Percentiles rank a stretch among this genome's conserved stretches.
These are phyloP conservation scores for Luzula sylvatica DNA, from an alignment of 176 grass and related monocot genomes.

Conservation along the genomic window DNA sequence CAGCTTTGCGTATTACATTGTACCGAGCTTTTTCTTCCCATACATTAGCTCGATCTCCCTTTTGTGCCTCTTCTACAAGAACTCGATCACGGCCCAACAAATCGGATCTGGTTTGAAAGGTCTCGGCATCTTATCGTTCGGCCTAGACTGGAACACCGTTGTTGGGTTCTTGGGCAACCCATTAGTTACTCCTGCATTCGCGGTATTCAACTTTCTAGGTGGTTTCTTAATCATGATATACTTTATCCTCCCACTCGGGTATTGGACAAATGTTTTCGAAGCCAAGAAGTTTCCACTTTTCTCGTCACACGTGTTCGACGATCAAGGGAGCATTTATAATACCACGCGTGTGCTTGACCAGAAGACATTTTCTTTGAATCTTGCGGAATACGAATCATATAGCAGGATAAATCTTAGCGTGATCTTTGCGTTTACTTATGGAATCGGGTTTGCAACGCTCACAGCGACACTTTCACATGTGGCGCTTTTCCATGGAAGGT, in stretches of 20 bases:
- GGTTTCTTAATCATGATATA: slow-evolving; percentile 43
- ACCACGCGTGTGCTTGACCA: slow-evolving; percentile 13
- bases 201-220: slow-evolving; percentile 41
- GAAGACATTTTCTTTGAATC: slow-evolving; percentile 9
- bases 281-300: slow-evolving; percentile 26
- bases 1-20: slow-evolving; percentile 67
- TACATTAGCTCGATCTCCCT: slow-evolving; percentile 44
- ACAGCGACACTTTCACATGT: slow-evolving; percentile 18
- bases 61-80: slow-evolving; percentile 46
- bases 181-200: slow-evolving; percentile 51
- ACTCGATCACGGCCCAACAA: slow-evolving; percentile 46
- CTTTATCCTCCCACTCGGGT: slow-evolving; percentile 15
- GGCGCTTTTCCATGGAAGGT: slow-evolving; percentile 19
- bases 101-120: slow-evolving; percentile 51
- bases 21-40: slow-evolving; percentile 75
- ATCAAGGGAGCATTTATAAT: slow-evolving; percentile 10
- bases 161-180: slow-evolving; percentile 45
- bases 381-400: slow-evolving; percentile 17
- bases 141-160: slow-evolving; percentile 50
- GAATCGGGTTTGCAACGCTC: slow-evolving; percentile 27
- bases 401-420: slow-evolving; percentile 23
- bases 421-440: slow-evolving; percentile 20
- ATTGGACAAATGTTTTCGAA: slow-evolving; percentile 21
- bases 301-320: not conserved
- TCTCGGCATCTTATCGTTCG: slow-evolving; percentile 54